These are phyloP conservation scores for Mycena albidolilacea DNA, from an alignment of 768 basidiomycete species.

Conservation along the genomic window DNA sequence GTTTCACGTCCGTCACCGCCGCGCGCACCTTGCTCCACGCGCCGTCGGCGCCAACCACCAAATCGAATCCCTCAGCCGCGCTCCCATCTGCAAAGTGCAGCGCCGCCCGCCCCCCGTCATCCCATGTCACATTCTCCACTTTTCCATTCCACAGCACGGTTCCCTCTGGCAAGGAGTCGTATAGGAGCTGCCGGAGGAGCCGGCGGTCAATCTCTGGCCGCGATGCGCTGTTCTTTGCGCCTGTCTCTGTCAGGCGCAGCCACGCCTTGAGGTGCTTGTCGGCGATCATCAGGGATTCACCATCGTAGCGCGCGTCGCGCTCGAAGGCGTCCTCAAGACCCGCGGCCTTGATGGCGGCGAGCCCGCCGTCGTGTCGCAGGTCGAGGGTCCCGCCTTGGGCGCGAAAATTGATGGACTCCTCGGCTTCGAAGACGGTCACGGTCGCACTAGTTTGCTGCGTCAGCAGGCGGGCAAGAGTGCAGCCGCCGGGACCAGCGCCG, in stretches of 20 bases:
- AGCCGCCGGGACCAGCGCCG: neutral
- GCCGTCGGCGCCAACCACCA: slow-evolving; percentile 1
- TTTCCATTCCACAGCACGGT: neutral
- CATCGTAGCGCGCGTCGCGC: neutral
- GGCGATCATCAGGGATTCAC: neutral
- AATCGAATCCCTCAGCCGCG: neutral
- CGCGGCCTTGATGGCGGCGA: neutral
- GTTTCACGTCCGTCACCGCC: slow-evolving; percentile 3
- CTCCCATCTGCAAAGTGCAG: neutral
- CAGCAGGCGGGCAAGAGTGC: neutral
- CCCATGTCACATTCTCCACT: neutral
- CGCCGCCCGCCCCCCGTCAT: neutral
- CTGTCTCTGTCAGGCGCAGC: neutral
- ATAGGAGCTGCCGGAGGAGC: neutral
- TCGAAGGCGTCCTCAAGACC: neutral
- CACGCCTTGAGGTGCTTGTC: neutral
- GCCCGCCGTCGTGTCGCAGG: neutral
- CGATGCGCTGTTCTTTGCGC: neutral
- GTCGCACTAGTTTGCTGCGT: too few species aligned
- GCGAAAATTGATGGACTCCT: neutral
- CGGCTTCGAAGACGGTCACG: neutral
- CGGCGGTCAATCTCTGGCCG: slow-evolving; percentile 7
- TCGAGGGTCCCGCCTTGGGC: slow-evolving; percentile 3
- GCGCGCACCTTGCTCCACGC: slow-evolving; percentile 8
- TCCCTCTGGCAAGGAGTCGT: neutral